phyloP scores from a whole-genome alignment of 768 basidiomycete species.

The Nevesoporus exiguus region DNA sequence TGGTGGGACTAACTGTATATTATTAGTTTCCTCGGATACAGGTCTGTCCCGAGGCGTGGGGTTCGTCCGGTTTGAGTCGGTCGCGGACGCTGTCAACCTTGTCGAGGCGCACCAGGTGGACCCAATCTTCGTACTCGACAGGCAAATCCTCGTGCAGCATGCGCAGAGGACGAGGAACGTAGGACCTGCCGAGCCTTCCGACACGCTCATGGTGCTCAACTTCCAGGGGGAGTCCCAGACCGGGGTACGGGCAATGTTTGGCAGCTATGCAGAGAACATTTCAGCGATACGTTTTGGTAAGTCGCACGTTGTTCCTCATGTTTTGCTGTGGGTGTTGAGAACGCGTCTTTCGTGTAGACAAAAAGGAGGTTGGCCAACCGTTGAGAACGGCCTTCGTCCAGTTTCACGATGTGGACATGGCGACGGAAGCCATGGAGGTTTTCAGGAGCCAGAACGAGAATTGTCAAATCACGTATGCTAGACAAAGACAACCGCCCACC shows the following conservation, averaged over 20 bases:
- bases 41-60: conserved; percentile 44
- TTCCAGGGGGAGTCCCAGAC: conserved; percentile 24
- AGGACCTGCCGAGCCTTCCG: conserved; percentile 20
- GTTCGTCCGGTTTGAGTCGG: conserved; percentile 41
- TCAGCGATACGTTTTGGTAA: conserved; percentile 32
- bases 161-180: conserved; percentile 17
- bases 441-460: conserved; percentile 28
- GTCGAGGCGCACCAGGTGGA: conserved; percentile 37
- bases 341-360: conserved; percentile 29
- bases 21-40: conserved; percentile 22
- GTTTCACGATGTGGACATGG: conserved; percentile 43
- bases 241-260: conserved; percentile 27
- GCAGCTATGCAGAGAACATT: conserved; percentile 10
- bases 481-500: conserved; percentile 7
- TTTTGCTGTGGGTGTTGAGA: not conserved
- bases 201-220: conserved; percentile 31
- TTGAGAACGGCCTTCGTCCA: conserved; percentile 49
- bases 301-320: conserved; percentile 1
- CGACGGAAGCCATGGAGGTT: conserved; percentile 45
- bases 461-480: conserved; percentile 17
- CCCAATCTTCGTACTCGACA: conserved; percentile 47
- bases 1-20: not conserved
- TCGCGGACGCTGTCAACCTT: conserved; percentile 38
- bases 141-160: conserved; percentile 43
- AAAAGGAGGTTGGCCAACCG: conserved; percentile 29